Percentiles rank a stretch among this genome's conserved stretches.
phyloP scores from a whole-genome alignment of 2,329 filamentous ascomycete genomes.

The Fusarium haematococcum region DNA sequence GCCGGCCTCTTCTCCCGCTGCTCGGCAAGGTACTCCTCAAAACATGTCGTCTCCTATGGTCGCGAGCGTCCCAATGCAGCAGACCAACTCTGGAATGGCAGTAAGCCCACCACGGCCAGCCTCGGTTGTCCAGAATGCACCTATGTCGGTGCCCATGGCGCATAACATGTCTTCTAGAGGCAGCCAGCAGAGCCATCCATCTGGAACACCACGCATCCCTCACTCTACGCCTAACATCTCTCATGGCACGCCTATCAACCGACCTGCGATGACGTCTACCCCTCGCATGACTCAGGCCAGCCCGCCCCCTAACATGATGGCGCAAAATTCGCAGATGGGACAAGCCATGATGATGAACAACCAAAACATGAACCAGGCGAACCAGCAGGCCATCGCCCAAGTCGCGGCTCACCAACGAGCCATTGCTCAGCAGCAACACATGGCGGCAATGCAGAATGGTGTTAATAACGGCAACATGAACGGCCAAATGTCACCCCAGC shows the following conservation, averaged over 20 bases:
- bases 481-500: conserved; percentile 52
- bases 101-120: conserved; percentile 75
- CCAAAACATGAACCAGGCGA: conserved; percentile 55
- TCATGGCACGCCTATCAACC: conserved; percentile 69
- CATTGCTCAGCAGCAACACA: conserved; percentile 59
- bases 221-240: conserved; percentile 71
- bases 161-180: conserved; percentile 73
- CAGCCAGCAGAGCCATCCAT: conserved; percentile 74
- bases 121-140: conserved; percentile 71
- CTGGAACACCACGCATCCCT: conserved; percentile 72
- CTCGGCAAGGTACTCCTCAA: conserved; percentile 72
- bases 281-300: conserved; percentile 73
- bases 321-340: conserved; percentile 66
- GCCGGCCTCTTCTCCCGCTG: conserved; percentile 75
- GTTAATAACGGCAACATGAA: conserved; percentile 52
- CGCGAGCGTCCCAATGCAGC: conserved; percentile 72
- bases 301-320: conserved; percentile 70
- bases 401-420: conserved; percentile 62
- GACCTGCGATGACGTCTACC: conserved; percentile 65
- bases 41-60: conserved; percentile 75
- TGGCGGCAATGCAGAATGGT: conserved; percentile 55
- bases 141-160: conserved; percentile 70
- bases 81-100: conserved; percentile 75
- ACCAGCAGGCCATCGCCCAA: conserved; percentile 57
- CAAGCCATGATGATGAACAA: conserved; percentile 64